phyloP scores from a whole-genome alignment of 2,329 filamentous ascomycete species.

The Aspergillus sojae region DNA sequence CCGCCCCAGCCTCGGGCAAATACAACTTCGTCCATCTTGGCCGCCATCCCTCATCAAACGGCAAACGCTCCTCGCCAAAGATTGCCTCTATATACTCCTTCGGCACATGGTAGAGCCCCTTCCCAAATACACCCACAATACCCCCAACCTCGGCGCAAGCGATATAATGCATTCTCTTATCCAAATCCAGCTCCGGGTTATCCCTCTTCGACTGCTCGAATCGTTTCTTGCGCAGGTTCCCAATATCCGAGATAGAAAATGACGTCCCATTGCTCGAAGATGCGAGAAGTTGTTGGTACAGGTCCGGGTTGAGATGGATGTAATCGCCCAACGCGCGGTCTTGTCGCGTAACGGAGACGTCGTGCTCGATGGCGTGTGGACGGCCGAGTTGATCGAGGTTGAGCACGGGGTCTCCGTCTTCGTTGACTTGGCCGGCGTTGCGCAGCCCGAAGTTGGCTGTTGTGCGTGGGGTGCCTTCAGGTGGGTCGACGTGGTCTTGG shows the following conservation, averaged over 20 bases:
- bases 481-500: constrained; percentile 18
- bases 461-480: constrained; percentile 4
- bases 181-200: constrained; percentile 12
- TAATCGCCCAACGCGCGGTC: constrained; percentile 20
- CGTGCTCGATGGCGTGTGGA: constrained; percentile 20
- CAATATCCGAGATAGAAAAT: constrained; percentile 10
- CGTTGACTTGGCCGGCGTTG: constrained; percentile 15
- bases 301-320: constrained; percentile 8
- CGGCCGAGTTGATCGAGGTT: constrained; percentile 21
- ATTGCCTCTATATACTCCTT: constrained; percentile 16
- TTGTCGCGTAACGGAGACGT: constrained; percentile 20
- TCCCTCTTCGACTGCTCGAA: constrained; percentile 12
- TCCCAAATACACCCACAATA: constrained; percentile 15
- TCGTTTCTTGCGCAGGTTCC: constrained; percentile 14
- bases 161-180: constrained; percentile 10
- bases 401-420: constrained; percentile 10
- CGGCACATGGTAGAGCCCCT: constrained; percentile 13
- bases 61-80: constrained; percentile 21
- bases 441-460: constrained; percentile 12
- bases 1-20: constrained; percentile 11
- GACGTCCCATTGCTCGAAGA: neutral
- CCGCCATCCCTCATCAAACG: constrained; percentile 20
- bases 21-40: constrained; percentile 13
- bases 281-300: constrained; percentile 9
- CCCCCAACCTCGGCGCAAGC: constrained; percentile 17